Evolutionary conservation across 306 rosid species (phyloP).

Genomic region (Cucurbita argyrosperma): DNA sequence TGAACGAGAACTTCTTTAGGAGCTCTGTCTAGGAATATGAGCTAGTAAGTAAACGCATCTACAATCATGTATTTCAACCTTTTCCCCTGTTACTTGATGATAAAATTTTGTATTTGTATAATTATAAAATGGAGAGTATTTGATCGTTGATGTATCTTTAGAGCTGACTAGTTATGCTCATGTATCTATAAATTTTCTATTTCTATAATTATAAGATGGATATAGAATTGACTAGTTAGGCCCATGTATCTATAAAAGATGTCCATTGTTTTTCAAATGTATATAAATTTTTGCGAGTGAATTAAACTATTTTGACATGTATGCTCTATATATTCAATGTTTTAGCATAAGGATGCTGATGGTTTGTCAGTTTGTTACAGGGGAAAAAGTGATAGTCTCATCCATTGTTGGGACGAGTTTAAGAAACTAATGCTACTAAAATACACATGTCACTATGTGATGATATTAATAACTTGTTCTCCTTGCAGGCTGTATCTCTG

Average conservation of each 20-base stretch:
- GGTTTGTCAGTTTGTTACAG: not conserved
- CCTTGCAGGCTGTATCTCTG: conserved; percentile 2
- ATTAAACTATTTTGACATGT: not conserved
- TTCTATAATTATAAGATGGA: not conserved
- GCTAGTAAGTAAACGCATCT: not conserved
- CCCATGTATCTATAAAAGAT: not conserved
- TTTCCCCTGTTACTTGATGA: not conserved
- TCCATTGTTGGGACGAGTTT: not conserved
- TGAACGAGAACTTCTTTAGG: not conserved
- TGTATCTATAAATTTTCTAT: not conserved
- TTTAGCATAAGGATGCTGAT: not conserved
- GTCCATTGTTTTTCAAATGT: not conserved
- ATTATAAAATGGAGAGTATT: not conserved
- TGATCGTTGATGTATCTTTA: not conserved
- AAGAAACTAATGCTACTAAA: not conserved
- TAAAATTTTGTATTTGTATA: not conserved
- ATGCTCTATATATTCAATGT: not conserved
- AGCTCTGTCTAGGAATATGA: not conserved
- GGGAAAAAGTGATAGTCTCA: not conserved
- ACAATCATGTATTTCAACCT: not conserved
- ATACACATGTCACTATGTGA: not conserved
- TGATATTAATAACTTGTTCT: not conserved
- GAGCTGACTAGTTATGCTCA: not conserved
- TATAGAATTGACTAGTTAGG: not conserved
- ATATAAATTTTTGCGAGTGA: not conserved